Base-by-base conservation (phyloP, 208 protist species). In the Trypanosoma boissoni region DNA sequence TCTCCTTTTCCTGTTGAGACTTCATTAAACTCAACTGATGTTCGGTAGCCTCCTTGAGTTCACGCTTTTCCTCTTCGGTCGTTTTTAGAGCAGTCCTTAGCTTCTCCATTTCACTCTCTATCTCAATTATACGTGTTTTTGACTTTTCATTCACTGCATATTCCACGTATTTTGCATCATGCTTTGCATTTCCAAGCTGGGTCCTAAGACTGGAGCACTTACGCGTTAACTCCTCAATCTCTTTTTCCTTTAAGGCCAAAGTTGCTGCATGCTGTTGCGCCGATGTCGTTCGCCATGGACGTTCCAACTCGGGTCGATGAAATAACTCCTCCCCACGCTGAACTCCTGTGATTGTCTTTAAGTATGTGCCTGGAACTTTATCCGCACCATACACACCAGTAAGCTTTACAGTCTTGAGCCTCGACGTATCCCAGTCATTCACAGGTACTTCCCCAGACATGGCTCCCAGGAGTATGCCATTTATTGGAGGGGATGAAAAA, bases 181-280 rank as follows among this genome's bases (percentile, higher is more conserved):
- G 81, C 41, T 78, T 75, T 0, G 72, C 80, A 64, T 91, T 95
- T 39, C 84, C 80, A 0, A 95, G 73, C 48, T 95, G 74, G 3
- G 81, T 91, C 21, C 86, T 72, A 32, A 95, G 68, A 36, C 61
- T 72, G 0, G 85, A 91, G 63, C 81, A 93, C 61, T 83, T 72
- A 10, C 82, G 81, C 72, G 89, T 69, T n/a, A 92, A 71, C 55
- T 81, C 74, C 66, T 95, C 89, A 60, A 95, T 92, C 55, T 95
- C 89, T 50, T 91, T 80, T 43, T 95, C 86, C 70, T 91, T 95
- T 44, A 90, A 54, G 6, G 84, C 81, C 12, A 93, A 64, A 8
- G 50, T 46, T 2, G 56, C 69, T 3, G 81, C 74, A n/a, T 68
- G 64, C 27, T 62, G 60, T 48, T 95, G 89, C 32, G 61, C 52